Evolutionary conservation across 2,329 filamentous ascomycete species (phyloP).

Genomic region (Magnaporthales sp.): DNA sequence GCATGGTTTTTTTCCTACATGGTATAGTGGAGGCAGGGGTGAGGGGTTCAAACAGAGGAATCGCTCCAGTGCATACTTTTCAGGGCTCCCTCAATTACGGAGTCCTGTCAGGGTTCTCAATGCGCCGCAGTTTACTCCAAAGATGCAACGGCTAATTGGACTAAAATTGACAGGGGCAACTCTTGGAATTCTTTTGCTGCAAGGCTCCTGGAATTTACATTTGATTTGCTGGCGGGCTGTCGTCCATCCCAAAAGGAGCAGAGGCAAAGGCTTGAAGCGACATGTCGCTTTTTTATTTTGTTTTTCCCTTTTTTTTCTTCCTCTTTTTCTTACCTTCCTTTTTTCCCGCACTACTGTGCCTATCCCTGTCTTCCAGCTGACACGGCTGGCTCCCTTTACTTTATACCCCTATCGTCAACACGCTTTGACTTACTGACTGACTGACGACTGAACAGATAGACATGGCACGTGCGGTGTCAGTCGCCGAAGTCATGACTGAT

Average conservation of each 20-base stretch:
- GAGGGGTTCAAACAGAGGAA: slow-evolving; percentile 2
- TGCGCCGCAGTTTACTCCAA: not conserved
- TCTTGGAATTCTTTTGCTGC: not conserved
- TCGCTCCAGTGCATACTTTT: not conserved
- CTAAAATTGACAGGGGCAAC: not conserved
- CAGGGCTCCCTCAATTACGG: not conserved
- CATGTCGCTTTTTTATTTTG: not conserved
- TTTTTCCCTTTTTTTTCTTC: not conserved
- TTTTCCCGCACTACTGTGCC: too few relatives aligned
- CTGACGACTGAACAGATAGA: not conserved
- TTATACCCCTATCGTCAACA: not conserved
- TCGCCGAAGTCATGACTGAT: not conserved
- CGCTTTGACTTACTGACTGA: not conserved
- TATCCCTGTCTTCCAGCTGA: not conserved
- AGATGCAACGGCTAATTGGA: not conserved
- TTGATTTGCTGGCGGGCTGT: not conserved
- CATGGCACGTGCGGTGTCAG: not conserved
- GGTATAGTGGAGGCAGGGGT: not conserved
- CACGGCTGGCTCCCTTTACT: not conserved
- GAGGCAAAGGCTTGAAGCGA: not conserved
- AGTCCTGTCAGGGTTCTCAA: not conserved
- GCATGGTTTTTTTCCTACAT: not conserved
- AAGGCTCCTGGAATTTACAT: not conserved
- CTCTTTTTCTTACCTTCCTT: not conserved
- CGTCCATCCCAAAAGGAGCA: not conserved